Conservation (phyloP, 2,329 filamentous ascomycete species). For the Cladosporium sp. region DNA sequence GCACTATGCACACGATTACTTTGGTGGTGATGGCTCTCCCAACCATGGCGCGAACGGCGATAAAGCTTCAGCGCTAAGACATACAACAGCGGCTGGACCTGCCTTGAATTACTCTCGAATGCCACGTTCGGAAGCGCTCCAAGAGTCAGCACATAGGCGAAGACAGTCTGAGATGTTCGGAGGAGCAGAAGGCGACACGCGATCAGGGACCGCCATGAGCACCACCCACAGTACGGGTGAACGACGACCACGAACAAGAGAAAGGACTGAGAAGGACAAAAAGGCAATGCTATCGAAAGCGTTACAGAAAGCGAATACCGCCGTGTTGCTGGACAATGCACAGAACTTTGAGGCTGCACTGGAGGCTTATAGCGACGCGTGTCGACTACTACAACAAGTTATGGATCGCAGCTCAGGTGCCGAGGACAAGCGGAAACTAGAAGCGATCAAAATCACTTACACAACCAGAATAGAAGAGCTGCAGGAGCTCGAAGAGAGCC, state of each 20-base stretch:
- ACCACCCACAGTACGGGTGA: constrained; percentile 6
- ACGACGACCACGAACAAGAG: constrained; percentile 21
- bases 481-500: constrained; percentile 60
- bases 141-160: constrained; percentile 8
- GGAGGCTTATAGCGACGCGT: constrained; percentile 87
- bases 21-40: constrained; percentile 26
- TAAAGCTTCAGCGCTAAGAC: constrained; percentile 23
- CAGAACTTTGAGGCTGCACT: constrained; percentile 91
- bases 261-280: constrained; percentile 52
- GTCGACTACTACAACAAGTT: constrained; percentile 79
- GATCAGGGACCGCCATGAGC: background rate
- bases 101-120: constrained; percentile 14
- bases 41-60: constrained; percentile 22
- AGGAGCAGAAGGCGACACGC: background rate
- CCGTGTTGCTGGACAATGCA: constrained; percentile 91
- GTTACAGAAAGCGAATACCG: constrained; percentile 90
- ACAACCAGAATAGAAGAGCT: constrained; percentile 85
- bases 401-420: constrained; percentile 77
- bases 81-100: constrained; percentile 23
- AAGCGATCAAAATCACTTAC: constrained; percentile 89
- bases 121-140: constrained; percentile 12
- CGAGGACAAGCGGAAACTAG: constrained; percentile 84
- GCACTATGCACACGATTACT: constrained; percentile 29
- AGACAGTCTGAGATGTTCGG: constrained; percentile 9
- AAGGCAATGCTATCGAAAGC: constrained; percentile 97